Evolutionary conservation across 345 rosid species (phyloP).

Genomic region (Zanthoxylum bungeanum): DNA sequence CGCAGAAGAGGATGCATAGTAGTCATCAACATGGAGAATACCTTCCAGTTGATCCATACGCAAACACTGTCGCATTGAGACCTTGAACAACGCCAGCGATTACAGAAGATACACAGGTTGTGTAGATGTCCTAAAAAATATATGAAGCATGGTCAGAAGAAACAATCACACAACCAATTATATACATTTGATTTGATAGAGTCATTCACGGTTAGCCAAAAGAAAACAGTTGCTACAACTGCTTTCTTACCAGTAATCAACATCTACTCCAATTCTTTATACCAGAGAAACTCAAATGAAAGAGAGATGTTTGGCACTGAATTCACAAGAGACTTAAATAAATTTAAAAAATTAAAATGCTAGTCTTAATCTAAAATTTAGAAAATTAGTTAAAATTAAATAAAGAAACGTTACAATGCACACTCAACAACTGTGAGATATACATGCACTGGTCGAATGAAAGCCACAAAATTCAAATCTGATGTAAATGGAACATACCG

Average conservation of each 20-base stretch:
- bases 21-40: slow-evolving; percentile 20
- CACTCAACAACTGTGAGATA: not conserved
- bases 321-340: not conserved
- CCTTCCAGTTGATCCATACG: slow-evolving; percentile 99
- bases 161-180: not conserved
- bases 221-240: not conserved
- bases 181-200: not conserved
- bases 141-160: not conserved
- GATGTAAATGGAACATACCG: slow-evolving; percentile 27
- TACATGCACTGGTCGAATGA: not conserved
- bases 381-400: not conserved
- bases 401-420: not conserved
- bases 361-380: not conserved
- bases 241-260: not conserved
- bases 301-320: not conserved
- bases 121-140: slow-evolving; percentile 62
- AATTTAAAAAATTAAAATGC: not conserved
- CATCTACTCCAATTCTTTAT: not conserved
- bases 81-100: slow-evolving; percentile 90
- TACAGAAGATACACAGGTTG: slow-evolving; percentile 53
- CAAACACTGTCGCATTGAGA: slow-evolving; percentile 91
- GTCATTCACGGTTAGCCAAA: not conserved
- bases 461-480: not conserved
- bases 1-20: not conserved
- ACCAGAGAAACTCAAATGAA: not conserved